Percentiles rank a stretch among this genome's conserved stretches.
phyloP scores from a whole-genome alignment of 2,329 filamentous ascomycete genomes.

The Xylariales sp. region DNA sequence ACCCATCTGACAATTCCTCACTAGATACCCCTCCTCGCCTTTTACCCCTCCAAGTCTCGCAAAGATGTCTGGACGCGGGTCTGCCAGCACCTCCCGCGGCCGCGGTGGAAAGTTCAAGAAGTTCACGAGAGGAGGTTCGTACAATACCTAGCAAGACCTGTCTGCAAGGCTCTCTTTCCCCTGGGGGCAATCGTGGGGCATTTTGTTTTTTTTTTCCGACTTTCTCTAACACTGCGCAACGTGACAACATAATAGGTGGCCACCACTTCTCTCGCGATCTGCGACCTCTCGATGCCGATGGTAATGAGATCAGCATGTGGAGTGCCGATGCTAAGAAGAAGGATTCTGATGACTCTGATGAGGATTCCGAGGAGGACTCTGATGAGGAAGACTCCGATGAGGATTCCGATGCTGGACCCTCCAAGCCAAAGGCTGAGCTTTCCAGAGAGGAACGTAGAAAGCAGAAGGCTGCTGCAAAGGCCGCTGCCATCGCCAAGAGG shows the following conservation, averaged over 20 bases:
- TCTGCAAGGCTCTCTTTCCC: not conserved
- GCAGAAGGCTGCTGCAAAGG: conserved; percentile 85
- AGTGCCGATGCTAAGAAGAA: conserved; percentile 49
- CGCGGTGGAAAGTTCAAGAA: conserved; percentile 94
- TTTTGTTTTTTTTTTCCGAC: not conserved
- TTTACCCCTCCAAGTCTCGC: not conserved
- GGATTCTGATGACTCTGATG: conserved; percentile 41
- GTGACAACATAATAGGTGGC: conserved; percentile 73
- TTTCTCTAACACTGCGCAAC: conserved; percentile 9
- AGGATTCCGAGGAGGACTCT: conserved; percentile 47
- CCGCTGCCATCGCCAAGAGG: conserved; percentile 76
- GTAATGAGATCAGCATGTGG: conserved; percentile 88
- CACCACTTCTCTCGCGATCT: conserved; percentile 94
- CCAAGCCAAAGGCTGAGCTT: conserved; percentile 45
- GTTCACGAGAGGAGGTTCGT: conserved; percentile 81
- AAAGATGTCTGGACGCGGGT: conserved; percentile 37
- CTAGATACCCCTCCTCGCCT: conserved; percentile 7
- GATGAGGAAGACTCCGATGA: conserved; percentile 45
- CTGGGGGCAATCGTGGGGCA: too few species aligned
- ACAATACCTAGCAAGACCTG: not conserved
- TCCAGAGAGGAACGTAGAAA: conserved; percentile 86
- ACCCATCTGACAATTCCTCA: conserved; percentile 6
- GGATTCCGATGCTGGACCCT: conserved; percentile 43
- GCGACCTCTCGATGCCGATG: conserved; percentile 81
- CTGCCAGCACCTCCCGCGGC: conserved; percentile 55